Base-by-base conservation (phyloP, 805 yeast genomes). In the Debaryomyces castellii region DNA sequence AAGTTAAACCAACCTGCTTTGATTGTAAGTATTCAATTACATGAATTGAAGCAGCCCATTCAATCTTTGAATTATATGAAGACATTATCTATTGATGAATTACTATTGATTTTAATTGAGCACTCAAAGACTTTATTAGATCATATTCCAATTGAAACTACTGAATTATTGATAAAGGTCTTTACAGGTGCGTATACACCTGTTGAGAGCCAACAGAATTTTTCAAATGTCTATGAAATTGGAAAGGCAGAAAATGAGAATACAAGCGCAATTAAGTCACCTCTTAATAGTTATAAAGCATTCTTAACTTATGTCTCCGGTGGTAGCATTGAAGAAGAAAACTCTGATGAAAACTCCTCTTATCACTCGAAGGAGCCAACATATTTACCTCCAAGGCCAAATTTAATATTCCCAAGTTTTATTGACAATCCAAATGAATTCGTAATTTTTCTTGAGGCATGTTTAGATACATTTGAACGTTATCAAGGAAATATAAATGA, bases 401-500 rank as follows among this genome's bases (percentile, higher is more conserved):
- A 90, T 38, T 73, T 92, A 33, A 87, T 92, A 1, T 94, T 89
- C 59, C 83, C 92, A 2, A 82, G 95, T 1, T 94, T 94, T 62
- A 81, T 87, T n/a, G 80, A 84, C 52, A 89, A 87, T 59, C 90
- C 94, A 0, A 80, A 83, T 57, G 94, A 91, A 58, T 92, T 94
- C 73, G 94, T 91, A 21, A 87, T 88, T 6, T 94, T 94, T 51
- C 64, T 94, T 46, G 99, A 94, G 61, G 97, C 98, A 0, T 89
- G 96, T 55, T 66, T 90, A 12, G 88, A 85, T 54, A 76, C 87
- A 10, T 87, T 87, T 58, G 90, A 85, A 45, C 77, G 76, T 46
- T 87, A 83, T 57, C 94, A 87, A 43, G 92, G 94, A 0, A 74
- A 78, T 42, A 64, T 64, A 4, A 80, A 78, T 50, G 97, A 92